Base-by-base conservation (phyloP, 352 stramenopile genomes). In the Phytophthora pluvialis region DNA sequence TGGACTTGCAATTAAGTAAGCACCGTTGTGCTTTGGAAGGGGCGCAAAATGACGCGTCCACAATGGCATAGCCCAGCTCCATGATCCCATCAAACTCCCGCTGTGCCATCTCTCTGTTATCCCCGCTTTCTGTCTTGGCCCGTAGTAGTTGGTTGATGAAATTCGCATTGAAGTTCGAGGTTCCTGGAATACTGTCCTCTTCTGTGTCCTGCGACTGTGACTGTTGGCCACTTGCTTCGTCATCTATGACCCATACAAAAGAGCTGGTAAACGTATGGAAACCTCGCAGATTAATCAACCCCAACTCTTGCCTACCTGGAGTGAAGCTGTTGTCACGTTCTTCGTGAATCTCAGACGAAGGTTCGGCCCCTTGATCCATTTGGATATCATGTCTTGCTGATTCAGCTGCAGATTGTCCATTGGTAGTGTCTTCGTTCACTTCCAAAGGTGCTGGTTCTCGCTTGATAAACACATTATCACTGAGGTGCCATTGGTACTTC, bases 1-100 rank as follows among this genome's bases (percentile, higher is more conserved):
- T 86, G 12, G 63, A 55, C 55, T 86, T 74, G 62, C 81, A 90
- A 25, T 80, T 67, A 12, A 90, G 62, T 25, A 88, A 54, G 48
- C 81, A 90, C 0, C 70, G 67, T 53, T 74, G 66, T 10, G 77
- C 71, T 70, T 86, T 88, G 3, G 75, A 48, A 8, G 72, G 59
- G 4, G 76, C 70, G 48, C 81, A 90, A 60, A 90, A 89, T 8
- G 75, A 83, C 21, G 81, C 79, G 21, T 90, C 81, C 33, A 88
- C 79, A 63, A 89, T 86, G 44, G 77, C 67, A 55, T 72, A 84
- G 16, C 75, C 81, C 13, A 88, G 40, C 8, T 73, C 55, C 45
- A 90, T 70, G 15, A 75, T 52, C 46, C 76, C 50, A 26, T 83
- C 64, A 60, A 89, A 81, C 40, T 74, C 61, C 0, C 53, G 44